Percentiles rank a stretch among this genome's conserved stretches.
Conservation (phyloP, 306 rosid species). For the Castanea crenata region DNA sequence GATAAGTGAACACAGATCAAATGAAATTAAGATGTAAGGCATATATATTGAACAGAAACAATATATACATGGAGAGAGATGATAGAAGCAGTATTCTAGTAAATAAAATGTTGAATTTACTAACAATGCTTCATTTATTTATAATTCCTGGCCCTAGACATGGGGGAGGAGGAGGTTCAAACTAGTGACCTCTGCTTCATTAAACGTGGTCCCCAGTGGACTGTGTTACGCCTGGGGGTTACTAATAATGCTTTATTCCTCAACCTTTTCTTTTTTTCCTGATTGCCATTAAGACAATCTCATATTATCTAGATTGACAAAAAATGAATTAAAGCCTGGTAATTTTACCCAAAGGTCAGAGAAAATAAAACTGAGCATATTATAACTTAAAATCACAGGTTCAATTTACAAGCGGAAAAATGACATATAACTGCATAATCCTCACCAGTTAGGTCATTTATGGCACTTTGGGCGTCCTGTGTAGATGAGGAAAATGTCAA, state of each 20-base stretch:
- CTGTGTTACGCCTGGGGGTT: no score
- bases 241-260: no score
- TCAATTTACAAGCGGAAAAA: background rate
- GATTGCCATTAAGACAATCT: background rate
- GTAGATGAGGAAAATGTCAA: conserved; percentile 15
- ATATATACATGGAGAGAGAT: background rate
- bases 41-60: background rate
- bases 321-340: background rate
- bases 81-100: background rate
- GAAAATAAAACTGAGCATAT: background rate
- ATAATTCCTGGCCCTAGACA: no score
- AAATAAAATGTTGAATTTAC: background rate
- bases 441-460: conserved; percentile 97
- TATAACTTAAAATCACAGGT: background rate
- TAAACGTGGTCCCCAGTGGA: no score
- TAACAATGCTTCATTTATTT: background rate
- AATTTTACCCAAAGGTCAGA: background rate
- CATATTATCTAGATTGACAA: background rate
- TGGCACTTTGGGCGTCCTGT: conserved; percentile 95
- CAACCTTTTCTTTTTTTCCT: background rate
- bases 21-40: background rate
- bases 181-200: no score
- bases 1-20: background rate
- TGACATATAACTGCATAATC: background rate
- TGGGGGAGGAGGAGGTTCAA: no score